phyloP scores from a whole-genome alignment of 371 early-diverging fungal species.

The Haplosporangium sp. region DNA sequence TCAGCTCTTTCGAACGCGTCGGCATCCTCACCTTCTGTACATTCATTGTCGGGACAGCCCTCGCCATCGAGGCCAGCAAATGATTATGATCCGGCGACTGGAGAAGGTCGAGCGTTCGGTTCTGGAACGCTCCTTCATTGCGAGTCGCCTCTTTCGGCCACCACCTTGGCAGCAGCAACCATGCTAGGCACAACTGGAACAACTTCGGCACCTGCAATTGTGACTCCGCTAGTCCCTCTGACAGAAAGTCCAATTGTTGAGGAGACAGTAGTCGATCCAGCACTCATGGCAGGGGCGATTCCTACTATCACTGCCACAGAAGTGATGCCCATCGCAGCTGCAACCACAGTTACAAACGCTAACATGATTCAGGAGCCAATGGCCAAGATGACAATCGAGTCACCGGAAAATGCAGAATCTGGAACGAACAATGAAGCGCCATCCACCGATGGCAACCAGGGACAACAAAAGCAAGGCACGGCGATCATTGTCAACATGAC shows the following conservation, averaged over 20 bases:
- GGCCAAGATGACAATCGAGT: neutral
- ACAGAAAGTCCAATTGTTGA: neutral
- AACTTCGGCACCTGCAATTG: constrained; percentile 1
- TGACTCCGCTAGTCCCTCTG: constrained; percentile 9
- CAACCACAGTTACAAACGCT: neutral
- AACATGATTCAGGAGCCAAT: constrained; percentile 8
- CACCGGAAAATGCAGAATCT: neutral
- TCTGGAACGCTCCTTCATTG: constrained; percentile 10
- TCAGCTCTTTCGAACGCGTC: constrained; percentile 27
- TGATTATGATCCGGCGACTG: neutral
- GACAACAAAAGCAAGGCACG: neutral
- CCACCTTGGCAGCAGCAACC: constrained; percentile 14
- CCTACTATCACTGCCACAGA: no score
- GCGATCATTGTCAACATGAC: constrained; percentile 28
- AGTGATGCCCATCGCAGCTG: neutral
- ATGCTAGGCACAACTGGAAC: constrained; percentile 19
- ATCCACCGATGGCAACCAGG: no score
- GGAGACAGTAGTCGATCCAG: neutral
- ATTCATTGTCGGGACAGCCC: neutral
- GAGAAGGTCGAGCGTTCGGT: constrained; percentile 4
- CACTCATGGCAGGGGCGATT: neutral
- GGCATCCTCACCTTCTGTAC: constrained; percentile 5
- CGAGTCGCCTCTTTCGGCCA: constrained; percentile 9
- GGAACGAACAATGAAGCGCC: no score
- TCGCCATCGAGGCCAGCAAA: neutral